phyloP scores from a whole-genome alignment of 331 rosid species.

The Saraca asoca region DNA sequence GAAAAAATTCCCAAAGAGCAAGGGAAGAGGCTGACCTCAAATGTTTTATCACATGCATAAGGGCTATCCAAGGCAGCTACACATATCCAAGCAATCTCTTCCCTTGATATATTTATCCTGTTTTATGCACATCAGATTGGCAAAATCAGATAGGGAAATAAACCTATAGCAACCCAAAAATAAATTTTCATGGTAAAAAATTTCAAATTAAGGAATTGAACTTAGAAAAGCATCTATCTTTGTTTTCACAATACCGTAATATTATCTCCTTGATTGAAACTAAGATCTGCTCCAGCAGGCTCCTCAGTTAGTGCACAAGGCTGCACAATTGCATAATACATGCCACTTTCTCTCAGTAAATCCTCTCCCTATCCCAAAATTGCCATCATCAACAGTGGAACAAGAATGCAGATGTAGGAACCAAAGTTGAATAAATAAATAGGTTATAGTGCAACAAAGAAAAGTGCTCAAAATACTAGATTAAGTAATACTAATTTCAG shows the following conservation, averaged over 20 bases:
- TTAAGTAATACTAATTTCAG: neutral
- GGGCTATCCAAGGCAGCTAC: constrained; percentile 84
- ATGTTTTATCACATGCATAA: constrained; percentile 72
- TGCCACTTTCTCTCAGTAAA: constrained; percentile 78
- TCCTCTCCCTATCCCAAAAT: constrained; percentile 75
- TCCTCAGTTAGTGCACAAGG: constrained; percentile 97
- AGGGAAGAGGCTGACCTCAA: constrained; percentile 60
- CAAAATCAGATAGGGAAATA: constrained; percentile 18
- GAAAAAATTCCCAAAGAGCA: neutral
- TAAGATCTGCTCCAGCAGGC: constrained; percentile 96
- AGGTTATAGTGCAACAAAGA: neutral
- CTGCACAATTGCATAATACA: constrained; percentile 77
- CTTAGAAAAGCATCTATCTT: constrained; percentile 7
- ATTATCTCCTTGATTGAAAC: constrained; percentile 94
- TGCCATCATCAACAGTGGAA: constrained; percentile 30
- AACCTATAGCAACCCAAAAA: neutral
- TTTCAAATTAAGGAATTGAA: constrained; percentile 14
- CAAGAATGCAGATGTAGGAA: constrained; percentile 3
- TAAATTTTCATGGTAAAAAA: neutral
- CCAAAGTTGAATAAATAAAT: neutral
- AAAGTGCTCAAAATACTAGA: too few relatives aligned
- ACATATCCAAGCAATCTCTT: constrained; percentile 79
- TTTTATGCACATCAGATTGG: constrained; percentile 20
- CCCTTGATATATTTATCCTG: constrained; percentile 97
- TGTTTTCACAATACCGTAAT: constrained; percentile 63